phyloP scores from a whole-genome alignment of 176 grass and related monocot genomes.

The Eragrostis curvula region DNA sequence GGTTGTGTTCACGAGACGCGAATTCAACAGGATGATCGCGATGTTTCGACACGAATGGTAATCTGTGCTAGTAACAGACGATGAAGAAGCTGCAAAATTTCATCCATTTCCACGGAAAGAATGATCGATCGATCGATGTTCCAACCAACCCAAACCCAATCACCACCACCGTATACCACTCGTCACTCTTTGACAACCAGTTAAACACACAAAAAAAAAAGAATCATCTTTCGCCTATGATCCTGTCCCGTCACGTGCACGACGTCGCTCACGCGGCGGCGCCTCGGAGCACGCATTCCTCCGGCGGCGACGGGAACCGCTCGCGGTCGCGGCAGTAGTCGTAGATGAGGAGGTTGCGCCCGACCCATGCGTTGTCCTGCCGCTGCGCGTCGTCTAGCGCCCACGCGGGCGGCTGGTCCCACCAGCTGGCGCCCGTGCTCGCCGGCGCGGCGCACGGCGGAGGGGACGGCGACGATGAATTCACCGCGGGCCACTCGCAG shows the following conservation, averaged over 20 bases:
- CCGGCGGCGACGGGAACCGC: conserved; percentile 59
- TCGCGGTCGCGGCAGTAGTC: conserved; percentile 89
- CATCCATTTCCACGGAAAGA: conserved; percentile 7
- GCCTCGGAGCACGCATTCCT: conserved; percentile 62
- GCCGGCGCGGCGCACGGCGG: conserved; percentile 53
- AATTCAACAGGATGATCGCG: too few relatives aligned
- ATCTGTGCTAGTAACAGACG: too few relatives aligned
- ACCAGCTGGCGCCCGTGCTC: conserved; percentile 57
- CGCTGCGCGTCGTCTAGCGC: conserved; percentile 61
- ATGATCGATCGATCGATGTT: neutral
- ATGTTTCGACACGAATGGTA: too few relatives aligned
- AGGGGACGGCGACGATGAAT: neutral
- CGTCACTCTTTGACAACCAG: neutral
- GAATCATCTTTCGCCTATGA: neutral
- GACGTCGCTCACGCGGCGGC: conserved; percentile 11
- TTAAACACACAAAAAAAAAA: neutral
- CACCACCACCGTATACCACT: too few relatives aligned
- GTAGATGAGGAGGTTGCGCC: conserved; percentile 82
- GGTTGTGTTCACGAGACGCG: too few relatives aligned
- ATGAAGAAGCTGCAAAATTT: conserved; percentile 10
- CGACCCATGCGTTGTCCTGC: conserved; percentile 70
- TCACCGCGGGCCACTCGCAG: conserved; percentile 58
- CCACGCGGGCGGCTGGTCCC: conserved; percentile 91
- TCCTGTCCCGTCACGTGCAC: neutral
- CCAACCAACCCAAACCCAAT: neutral